Conservation (phyloP, 1,284 basidiomycete genomes). For the Sporisorium iseilematis-ciliati region DNA sequence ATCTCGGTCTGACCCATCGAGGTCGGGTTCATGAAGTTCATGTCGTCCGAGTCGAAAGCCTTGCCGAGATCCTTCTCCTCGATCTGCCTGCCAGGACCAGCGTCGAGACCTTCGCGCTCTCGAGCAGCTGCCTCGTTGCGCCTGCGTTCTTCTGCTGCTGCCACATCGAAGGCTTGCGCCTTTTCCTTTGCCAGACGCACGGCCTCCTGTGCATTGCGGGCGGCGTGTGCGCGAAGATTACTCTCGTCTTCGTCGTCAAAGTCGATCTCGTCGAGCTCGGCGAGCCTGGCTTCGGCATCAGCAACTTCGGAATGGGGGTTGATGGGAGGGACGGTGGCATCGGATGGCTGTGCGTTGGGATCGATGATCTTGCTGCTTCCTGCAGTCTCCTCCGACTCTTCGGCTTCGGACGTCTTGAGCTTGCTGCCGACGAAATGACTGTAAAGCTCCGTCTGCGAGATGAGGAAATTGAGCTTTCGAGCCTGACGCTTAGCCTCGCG, state of each 20-base stretch:
- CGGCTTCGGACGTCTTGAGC: constrained; percentile 92
- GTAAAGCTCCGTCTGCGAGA: constrained; percentile 98
- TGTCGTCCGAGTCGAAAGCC: constrained; percentile 79
- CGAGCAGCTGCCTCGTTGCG: constrained; percentile 75
- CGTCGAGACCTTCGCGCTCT: constrained; percentile 38
- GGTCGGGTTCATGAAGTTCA: constrained; percentile 99
- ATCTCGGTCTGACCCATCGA: constrained; percentile 84
- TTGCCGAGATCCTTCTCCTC: constrained; percentile 63
- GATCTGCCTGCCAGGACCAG: constrained; percentile 40
- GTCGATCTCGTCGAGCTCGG: constrained; percentile 81
- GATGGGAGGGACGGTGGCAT: constrained; percentile 72
- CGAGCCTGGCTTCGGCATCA: constrained; percentile 49
- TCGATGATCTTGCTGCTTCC: constrained; percentile 62
- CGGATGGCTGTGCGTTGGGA: constrained; percentile 45
- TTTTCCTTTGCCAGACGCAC: constrained; percentile 83
- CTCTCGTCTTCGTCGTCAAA: constrained; percentile 95
- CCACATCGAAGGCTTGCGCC: constrained; percentile 86
- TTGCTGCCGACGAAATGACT: constrained; percentile 99
- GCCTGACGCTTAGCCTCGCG: constrained; percentile 94
- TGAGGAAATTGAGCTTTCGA: constrained; percentile 97
- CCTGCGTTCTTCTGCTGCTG: constrained; percentile 79
- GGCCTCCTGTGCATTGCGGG: constrained; percentile 89
- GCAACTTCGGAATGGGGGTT: constrained; percentile 75
- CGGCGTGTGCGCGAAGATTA: constrained; percentile 89
- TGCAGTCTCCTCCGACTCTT: constrained; percentile 77